phyloP scores from a whole-genome alignment of 1,284 basidiomycete genomes.

The Mycena citricolor region DNA sequence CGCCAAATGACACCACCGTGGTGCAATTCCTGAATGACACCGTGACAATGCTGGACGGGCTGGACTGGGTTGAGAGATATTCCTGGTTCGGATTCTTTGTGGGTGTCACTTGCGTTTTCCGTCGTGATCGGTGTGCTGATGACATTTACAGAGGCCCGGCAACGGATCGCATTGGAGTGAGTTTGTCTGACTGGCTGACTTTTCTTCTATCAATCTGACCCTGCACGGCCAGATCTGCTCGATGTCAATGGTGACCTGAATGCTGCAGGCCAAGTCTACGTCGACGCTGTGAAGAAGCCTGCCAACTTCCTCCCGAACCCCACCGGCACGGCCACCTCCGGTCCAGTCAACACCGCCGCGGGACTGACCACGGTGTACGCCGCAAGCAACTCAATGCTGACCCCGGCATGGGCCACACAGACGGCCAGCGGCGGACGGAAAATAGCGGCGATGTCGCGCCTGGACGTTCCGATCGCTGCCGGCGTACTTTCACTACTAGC shows the following conservation, averaged over 20 bases:
- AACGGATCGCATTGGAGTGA: constrained; percentile 40
- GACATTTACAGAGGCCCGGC: constrained; percentile 35
- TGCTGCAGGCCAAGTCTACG: constrained; percentile 41
- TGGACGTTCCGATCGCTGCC: too few relatives aligned
- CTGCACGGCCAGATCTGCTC: constrained; percentile 36
- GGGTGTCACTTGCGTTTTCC: constrained; percentile 26
- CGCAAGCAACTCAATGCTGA: constrained; percentile 10
- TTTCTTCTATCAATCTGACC: not conserved
- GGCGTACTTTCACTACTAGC: too few relatives aligned
- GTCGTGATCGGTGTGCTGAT: not conserved
- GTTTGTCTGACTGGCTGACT: constrained; percentile 21
- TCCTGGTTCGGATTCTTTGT: constrained; percentile 51
- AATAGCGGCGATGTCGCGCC: too few relatives aligned
- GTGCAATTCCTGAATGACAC: constrained; percentile 43
- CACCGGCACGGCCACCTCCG: constrained; percentile 13
- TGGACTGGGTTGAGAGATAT: constrained; percentile 46
- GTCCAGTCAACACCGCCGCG: constrained; percentile 1
- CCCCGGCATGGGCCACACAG: constrained; percentile 15
- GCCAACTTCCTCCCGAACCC: constrained; percentile 23
- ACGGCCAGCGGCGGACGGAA: constrained; percentile 15
- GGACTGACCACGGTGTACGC: constrained; percentile 19
- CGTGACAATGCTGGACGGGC: constrained; percentile 39
- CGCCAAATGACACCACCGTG: constrained; percentile 40
- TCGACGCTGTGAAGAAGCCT: constrained; percentile 31
- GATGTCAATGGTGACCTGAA: constrained; percentile 43